Percentiles rank a stretch among this genome's conserved stretches.
phyloP scores from a whole-genome alignment of 805 yeast species.

The Jamesozyma spencerorum region DNA sequence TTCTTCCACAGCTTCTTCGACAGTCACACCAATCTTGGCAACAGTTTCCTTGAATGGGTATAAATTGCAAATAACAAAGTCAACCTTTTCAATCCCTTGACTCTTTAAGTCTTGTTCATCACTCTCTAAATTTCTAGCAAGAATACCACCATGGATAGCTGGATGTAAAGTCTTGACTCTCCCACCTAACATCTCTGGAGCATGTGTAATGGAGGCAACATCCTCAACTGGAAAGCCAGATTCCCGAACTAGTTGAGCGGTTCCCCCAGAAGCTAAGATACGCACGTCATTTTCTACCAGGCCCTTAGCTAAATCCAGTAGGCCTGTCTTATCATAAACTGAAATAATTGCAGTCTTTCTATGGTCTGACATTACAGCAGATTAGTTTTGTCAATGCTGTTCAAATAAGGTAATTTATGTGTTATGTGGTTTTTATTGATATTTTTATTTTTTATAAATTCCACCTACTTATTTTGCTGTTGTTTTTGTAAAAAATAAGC shows the following conservation, averaged over 20 bases:
- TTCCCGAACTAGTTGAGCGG: constrained; percentile 87
- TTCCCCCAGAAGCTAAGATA: constrained; percentile 94
- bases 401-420: no score
- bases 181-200: constrained; percentile 98
- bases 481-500: no score
- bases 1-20: constrained; percentile 97
- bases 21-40: constrained; percentile 88
- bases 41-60: constrained; percentile 98
- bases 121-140: constrained; percentile 84
- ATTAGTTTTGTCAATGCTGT: no score
- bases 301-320: constrained; percentile 93
- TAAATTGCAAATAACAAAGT: constrained; percentile 92
- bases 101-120: constrained; percentile 83
- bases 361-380: constrained; percentile 20
- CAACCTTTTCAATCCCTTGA: constrained; percentile 92
- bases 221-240: constrained; percentile 98
- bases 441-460: no score
- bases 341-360: constrained; percentile 88
- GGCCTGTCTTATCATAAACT: constrained; percentile 95
- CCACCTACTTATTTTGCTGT: no score
- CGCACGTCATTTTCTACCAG: constrained; percentile 80
- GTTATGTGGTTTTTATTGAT: no score
- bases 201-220: constrained; percentile 89
- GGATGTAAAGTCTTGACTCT: constrained; percentile 98
- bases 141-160: constrained; percentile 95